These are phyloP conservation scores for Fusarium floridanum DNA, from an alignment of 2,329 filamentous ascomycete species.

Conservation along the genomic window DNA sequence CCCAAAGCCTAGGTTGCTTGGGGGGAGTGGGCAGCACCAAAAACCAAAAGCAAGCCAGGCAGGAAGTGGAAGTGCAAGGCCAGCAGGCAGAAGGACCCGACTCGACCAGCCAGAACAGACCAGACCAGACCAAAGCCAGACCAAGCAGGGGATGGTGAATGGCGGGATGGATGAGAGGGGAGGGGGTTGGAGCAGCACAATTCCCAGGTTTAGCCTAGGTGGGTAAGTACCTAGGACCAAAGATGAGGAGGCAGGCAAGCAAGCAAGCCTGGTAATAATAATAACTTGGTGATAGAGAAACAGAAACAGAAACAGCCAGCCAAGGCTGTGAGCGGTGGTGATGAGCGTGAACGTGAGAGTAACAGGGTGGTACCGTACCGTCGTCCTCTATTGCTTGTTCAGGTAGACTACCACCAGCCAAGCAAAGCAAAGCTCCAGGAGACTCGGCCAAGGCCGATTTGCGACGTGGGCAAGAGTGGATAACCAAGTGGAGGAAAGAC, in stretches of 20 bases:
- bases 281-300: slow-evolving; percentile 7
- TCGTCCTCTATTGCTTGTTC: slow-evolving; percentile 3
- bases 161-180: neutral
- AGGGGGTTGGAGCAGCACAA: slow-evolving; percentile 29
- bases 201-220: slow-evolving; percentile 27
- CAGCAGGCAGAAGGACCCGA: slow-evolving; percentile 9
- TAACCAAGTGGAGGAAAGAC: slow-evolving; percentile 17
- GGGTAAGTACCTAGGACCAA: slow-evolving; percentile 8
- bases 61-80: slow-evolving; percentile 23
- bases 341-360: neutral
- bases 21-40: slow-evolving; percentile 10
- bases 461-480: slow-evolving; percentile 17
- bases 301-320: neutral
- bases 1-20: no score
- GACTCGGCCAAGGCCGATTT: slow-evolving; percentile 17
- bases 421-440: slow-evolving; percentile 18
- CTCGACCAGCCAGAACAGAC: slow-evolving; percentile 10
- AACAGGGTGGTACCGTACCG: neutral
- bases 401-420: slow-evolving; percentile 10
- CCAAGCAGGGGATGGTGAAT: slow-evolving; percentile 1
- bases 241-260: neutral
- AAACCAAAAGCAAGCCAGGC: slow-evolving; percentile 34
- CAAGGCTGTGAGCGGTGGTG: slow-evolving; percentile 5
- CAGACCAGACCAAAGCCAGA: neutral
- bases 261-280: neutral